Percentiles rank a stretch among this genome's conserved stretches.
Conservation (phyloP, 164 flowering plant genomes). For the Echeveria elegans region DNA sequence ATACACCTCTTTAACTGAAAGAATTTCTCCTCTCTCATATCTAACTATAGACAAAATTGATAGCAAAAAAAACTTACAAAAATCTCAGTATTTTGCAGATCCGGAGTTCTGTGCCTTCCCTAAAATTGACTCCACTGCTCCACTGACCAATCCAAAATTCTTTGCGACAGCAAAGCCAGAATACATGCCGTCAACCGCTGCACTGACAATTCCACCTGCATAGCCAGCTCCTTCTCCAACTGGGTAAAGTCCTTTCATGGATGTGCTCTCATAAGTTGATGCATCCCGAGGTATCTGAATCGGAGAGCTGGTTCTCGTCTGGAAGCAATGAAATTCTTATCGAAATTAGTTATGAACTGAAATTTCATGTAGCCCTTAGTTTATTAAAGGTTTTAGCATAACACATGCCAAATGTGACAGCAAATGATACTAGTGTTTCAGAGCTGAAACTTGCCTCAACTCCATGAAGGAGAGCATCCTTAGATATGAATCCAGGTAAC, state of each 20-base stretch:
- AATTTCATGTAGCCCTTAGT: background rate
- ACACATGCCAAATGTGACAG: background rate
- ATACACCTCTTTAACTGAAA: too few relatives aligned
- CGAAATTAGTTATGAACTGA: background rate
- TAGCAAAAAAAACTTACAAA: background rate
- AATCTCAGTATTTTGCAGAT: constrained; percentile 45
- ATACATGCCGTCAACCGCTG: constrained; percentile 92
- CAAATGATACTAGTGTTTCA: background rate
- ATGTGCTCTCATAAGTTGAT: constrained; percentile 69
- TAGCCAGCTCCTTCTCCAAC: constrained; percentile 98
- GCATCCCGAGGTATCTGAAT: constrained; percentile 58
- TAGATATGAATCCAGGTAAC: constrained; percentile 84
- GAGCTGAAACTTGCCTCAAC: constrained; percentile 51
- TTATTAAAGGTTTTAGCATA: background rate
- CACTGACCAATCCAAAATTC: constrained; percentile 37
- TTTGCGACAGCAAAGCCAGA: constrained; percentile 89
- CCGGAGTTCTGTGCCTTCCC: constrained; percentile 68
- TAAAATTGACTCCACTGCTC: constrained; percentile 46
- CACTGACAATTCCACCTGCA: constrained; percentile 98
- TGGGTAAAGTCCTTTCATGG: constrained; percentile 79
- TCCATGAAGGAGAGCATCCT: constrained; percentile 87
- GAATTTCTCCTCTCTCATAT: background rate
- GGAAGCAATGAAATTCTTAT: constrained; percentile 11
- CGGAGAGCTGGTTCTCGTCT: constrained; percentile 98
- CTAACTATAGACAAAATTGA: background rate